Conservation (phyloP, 2,329 filamentous ascomycete species). For the Helotiales sp. region DNA sequence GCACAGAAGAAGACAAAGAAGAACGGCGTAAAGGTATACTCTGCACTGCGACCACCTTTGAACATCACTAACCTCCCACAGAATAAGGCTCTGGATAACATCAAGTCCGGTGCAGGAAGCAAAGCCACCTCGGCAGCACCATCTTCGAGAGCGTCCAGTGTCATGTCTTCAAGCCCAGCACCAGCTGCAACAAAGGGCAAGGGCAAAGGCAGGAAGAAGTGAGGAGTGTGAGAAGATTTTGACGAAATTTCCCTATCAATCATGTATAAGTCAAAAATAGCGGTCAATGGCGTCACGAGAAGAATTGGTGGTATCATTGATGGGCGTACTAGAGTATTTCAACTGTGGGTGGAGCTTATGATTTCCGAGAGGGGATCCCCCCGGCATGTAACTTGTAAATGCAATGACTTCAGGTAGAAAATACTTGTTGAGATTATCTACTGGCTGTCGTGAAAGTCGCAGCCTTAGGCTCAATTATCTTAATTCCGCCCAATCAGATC, state of each 20-base stretch:
- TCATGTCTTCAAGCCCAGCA: slow-evolving; percentile 66
- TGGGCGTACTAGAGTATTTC: slow-evolving; percentile 22
- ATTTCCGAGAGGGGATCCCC: neutral
- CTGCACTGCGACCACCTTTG: slow-evolving; percentile 4
- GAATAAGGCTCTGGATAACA: slow-evolving; percentile 91
- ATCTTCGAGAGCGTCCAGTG: slow-evolving; percentile 80
- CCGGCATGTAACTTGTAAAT: neutral
- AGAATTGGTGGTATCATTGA: slow-evolving; percentile 19
- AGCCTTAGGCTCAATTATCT: neutral
- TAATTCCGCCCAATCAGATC: neutral
- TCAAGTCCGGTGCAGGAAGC: slow-evolving; percentile 70
- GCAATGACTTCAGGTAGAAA: neutral
- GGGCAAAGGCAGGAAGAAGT: slow-evolving; percentile 56
- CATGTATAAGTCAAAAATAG: slow-evolving; percentile 21
- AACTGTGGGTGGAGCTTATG: slow-evolving; percentile 3
- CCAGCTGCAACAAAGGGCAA: slow-evolving; percentile 41
- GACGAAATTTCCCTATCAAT: slow-evolving; percentile 18
- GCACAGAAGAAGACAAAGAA: slow-evolving; percentile 90
- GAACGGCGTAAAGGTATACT: slow-evolving; percentile 70
- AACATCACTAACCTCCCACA: slow-evolving; percentile 40
- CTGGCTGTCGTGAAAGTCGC: no score
- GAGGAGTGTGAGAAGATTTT: slow-evolving; percentile 15
- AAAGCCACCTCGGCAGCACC: slow-evolving; percentile 75
- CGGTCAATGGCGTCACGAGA: slow-evolving; percentile 18
- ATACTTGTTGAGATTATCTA: no score